These are phyloP conservation scores for Zostera marina DNA, from an alignment of 116 monocot genomes.

Conservation along the genomic window DNA sequence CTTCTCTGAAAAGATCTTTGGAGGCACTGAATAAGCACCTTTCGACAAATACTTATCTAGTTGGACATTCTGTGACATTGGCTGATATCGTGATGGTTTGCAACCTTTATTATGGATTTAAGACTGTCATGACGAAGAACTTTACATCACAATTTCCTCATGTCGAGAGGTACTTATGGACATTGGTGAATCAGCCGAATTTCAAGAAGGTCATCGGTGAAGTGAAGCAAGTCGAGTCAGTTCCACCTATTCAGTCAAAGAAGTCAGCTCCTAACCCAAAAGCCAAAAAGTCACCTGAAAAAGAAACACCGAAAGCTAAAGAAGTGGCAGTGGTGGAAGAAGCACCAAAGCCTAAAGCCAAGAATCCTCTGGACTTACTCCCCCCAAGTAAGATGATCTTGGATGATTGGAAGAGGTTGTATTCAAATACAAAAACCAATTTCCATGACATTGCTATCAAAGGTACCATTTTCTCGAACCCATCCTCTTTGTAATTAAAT, in stretches of 20 bases:
- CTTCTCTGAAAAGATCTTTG: conserved; percentile 46
- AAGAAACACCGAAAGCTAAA: conserved; percentile 24
- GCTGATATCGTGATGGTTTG: conserved; percentile 73
- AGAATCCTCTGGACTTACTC: conserved; percentile 69
- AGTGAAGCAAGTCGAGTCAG: conserved; percentile 43
- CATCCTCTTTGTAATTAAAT: neutral
- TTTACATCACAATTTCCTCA: conserved; percentile 72
- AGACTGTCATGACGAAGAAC: conserved; percentile 32
- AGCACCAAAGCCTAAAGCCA: conserved; percentile 72
- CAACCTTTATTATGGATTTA: conserved; percentile 42
- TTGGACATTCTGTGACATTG: conserved; percentile 55
- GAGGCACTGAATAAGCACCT: conserved; percentile 50
- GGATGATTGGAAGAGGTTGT: conserved; percentile 95
- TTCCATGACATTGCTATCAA: conserved; percentile 81
- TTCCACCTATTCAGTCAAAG: conserved; percentile 42
- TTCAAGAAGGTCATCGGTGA: conserved; percentile 53
- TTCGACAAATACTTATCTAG: conserved; percentile 53
- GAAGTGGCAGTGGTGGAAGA: conserved; percentile 33
- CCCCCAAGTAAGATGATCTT: conserved; percentile 85
- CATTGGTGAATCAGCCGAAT: conserved; percentile 70
- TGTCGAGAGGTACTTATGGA: conserved; percentile 87
- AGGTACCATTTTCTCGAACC: conserved; percentile 21
- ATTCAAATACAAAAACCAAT: conserved; percentile 81
- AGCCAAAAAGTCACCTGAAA: conserved; percentile 16
- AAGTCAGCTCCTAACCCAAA: conserved; percentile 26